These are phyloP conservation scores for Rhytidiadelphus loreus DNA, from an alignment of 225 moss, liverwort and hornwort species.

Conservation along the genomic window DNA sequence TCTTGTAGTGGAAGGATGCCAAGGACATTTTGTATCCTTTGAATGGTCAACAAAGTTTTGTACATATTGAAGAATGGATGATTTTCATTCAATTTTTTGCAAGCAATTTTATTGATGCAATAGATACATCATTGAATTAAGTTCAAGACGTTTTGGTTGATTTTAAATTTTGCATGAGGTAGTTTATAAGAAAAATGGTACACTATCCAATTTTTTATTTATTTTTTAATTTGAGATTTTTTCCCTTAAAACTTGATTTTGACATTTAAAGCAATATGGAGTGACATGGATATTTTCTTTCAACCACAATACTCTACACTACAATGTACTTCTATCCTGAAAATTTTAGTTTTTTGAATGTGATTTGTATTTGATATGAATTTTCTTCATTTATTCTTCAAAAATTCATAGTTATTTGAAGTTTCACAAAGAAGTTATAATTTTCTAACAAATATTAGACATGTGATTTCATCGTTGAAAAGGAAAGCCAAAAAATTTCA, in stretches of 20 bases:
- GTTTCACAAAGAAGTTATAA: not conserved
- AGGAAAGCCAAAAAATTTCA: not conserved
- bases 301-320: fast-evolving
- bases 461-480: not conserved
- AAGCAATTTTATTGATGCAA: no score
- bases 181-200: not conserved
- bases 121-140: not conserved
- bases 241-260: not conserved
- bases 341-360: no score
- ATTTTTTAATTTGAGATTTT: not conserved
- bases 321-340: not conserved
- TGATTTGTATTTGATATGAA: not conserved
- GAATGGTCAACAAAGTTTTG: not conserved
- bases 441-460: no score
- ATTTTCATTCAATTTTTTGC: no score
- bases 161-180: no score
- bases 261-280: not conserved
- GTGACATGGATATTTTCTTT: fast-evolving
- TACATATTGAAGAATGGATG: not conserved
- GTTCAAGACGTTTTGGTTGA: not conserved
- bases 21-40: not conserved
- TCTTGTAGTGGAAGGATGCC: fast-evolving
- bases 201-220: not conserved
- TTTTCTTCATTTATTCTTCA: not conserved
- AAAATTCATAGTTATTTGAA: not conserved